A percentile compares a stretch with the other conserved stretches of the same genome.
Evolutionary conservation across 352 stramenopile species (phyloP).

Genomic region (Phytophthora fragariae): DNA sequence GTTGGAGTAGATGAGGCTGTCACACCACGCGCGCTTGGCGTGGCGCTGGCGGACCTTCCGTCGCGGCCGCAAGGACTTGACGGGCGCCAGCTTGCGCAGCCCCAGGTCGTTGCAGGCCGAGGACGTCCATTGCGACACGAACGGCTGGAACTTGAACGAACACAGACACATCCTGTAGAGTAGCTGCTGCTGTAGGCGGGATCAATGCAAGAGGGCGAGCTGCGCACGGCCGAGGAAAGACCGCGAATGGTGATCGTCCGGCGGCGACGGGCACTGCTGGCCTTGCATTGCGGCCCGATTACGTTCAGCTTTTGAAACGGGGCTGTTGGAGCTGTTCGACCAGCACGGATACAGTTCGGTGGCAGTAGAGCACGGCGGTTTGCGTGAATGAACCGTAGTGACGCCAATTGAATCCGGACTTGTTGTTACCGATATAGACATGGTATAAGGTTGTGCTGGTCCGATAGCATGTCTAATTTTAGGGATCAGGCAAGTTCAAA

Average conservation of each 20-base stretch:
- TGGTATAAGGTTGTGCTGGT: constrained; percentile 1
- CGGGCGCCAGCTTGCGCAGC: constrained; percentile 47
- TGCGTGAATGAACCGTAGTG: background rate
- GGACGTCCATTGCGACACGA: constrained; percentile 47
- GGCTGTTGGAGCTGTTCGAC: constrained; percentile 16
- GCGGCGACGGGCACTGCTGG: constrained; percentile 8
- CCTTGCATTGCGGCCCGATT: constrained; percentile 20
- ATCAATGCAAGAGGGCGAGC: constrained; percentile 8
- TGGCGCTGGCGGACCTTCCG: constrained; percentile 55
- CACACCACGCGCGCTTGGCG: constrained; percentile 69
- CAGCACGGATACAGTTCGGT: constrained; percentile 31
- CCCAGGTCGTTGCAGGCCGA: constrained; percentile 35
- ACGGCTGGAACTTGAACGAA: constrained; percentile 40
- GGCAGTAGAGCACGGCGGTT: background rate
- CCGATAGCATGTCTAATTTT: constrained; percentile 18
- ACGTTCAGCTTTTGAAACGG: constrained; percentile 23
- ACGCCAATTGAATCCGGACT: background rate
- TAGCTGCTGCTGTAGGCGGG: background rate
- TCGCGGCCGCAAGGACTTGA: constrained; percentile 44
- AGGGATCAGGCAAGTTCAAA: constrained; percentile 1
- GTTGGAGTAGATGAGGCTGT: constrained; percentile 87
- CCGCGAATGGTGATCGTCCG: constrained; percentile 30
- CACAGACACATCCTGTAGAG: constrained; percentile 36
- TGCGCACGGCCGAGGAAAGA: constrained; percentile 29
- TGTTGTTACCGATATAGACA: background rate